These are phyloP conservation scores for Rickenella mellea DNA, from an alignment of 768 basidiomycete genomes.

Conservation along the genomic window DNA sequence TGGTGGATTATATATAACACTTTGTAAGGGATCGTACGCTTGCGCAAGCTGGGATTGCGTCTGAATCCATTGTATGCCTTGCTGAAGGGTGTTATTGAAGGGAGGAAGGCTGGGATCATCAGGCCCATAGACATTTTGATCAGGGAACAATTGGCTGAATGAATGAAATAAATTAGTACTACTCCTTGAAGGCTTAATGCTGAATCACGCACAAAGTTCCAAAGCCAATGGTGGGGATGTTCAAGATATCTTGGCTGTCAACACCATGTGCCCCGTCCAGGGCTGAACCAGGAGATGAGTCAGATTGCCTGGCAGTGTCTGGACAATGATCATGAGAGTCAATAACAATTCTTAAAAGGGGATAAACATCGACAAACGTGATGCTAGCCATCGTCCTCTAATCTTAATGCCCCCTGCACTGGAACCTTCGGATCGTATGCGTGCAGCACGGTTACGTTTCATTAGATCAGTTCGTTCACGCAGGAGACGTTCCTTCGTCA, in stretches of 20 bases:
- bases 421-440: conserved; percentile 23
- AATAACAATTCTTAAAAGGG: too few relatives aligned
- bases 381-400: conserved; percentile 51
- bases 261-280: conserved; percentile 60
- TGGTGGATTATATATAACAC: too few relatives aligned
- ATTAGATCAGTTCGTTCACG: conserved; percentile 37
- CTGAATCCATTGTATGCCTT: conserved; percentile 47
- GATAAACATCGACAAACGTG: conserved; percentile 26
- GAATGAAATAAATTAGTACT: too few relatives aligned
- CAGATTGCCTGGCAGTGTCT: conserved; percentile 27
- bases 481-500: conserved; percentile 38
- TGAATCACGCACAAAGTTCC: conserved; percentile 30
- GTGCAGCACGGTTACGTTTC: conserved; percentile 32
- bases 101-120: conserved; percentile 38
- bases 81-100: conserved; percentile 43
- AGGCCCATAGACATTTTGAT: conserved; percentile 47
- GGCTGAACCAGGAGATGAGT: conserved; percentile 28
- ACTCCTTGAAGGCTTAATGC: too few relatives aligned
- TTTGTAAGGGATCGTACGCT: conserved; percentile 26
- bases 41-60: conserved; percentile 33
- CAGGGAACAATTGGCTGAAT: conserved; percentile 55
- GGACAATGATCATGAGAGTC: too few relatives aligned
- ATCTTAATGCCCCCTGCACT: conserved; percentile 35
- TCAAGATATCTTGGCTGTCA: conserved; percentile 55
- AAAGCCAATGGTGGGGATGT: conserved; percentile 47